Conservation (phyloP, 306 rosid genomes). For the Malus domestica region ASM211411v1 NC_041795.1:26143501-26144000, state of each 20-base stretch:
- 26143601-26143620: constrained; percentile 73
- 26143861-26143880: background rate
- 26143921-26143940: background rate
- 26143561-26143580: constrained; percentile 80
- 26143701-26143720: constrained; percentile 98
- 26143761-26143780: background rate
- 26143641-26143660: constrained; percentile 80
- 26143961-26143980: background rate
- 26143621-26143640: constrained; percentile 83
- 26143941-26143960: background rate
- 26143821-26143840: background rate
- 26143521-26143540: constrained; percentile 76
- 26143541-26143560: constrained; percentile 88
- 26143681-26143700: constrained; percentile 96
- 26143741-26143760: constrained; percentile 2
- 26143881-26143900: background rate
- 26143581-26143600: constrained; percentile 99
- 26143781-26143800: background rate
- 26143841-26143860: background rate
- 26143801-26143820: background rate
- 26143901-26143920: background rate
- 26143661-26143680: constrained; percentile 87
- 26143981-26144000: background rate
- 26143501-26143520: constrained; percentile 85
- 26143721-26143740: constrained; percentile 17